Evolutionary conservation across 345 rosid species (phyloP).

Genomic region (Moricandia arvensis): DNA sequence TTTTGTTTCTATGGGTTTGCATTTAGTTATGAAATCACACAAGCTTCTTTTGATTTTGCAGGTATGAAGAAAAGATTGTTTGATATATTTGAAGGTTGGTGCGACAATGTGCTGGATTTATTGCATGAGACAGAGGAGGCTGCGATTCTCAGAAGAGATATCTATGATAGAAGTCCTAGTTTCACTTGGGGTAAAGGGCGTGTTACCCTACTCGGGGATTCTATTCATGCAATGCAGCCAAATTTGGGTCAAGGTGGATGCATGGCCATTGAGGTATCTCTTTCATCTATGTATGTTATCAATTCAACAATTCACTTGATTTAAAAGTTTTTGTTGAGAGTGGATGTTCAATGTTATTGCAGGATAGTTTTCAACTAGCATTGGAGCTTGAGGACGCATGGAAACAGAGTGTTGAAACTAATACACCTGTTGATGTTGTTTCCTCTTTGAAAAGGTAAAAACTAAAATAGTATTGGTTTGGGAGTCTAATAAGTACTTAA

Average conservation of each 20-base stretch:
- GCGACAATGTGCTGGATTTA: conserved; percentile 82
- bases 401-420: conserved; percentile 54
- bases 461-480: neutral
- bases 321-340: neutral
- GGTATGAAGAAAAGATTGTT: conserved; percentile 80
- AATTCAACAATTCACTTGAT: neutral
- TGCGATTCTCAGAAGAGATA: conserved; percentile 81
- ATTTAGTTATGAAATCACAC: neutral
- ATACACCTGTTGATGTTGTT: conserved; percentile 55
- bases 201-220: conserved; percentile 91
- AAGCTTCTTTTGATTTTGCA: conserved; percentile 33
- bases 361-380: conserved; percentile 89
- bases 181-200: conserved; percentile 89
- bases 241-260: conserved; percentile 97
- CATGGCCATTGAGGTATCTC: conserved; percentile 91
- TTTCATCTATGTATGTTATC: conserved; percentile 4
- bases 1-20: conserved; percentile 20
- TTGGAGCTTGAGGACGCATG: conserved; percentile 78
- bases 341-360: conserved; percentile 24
- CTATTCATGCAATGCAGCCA: conserved; percentile 95
- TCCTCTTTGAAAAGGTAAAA: conserved; percentile 66
- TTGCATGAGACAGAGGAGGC: conserved; percentile 74
- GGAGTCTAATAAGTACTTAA: neutral
- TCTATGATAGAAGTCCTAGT: conserved; percentile 69
- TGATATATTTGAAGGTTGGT: conserved; percentile 87